A percentile compares a stretch with the other conserved stretches of the same genome.
Evolutionary conservation across 306 rosid genomes (phyloP).

Genomic region (Cucumis hystrix): DNA sequence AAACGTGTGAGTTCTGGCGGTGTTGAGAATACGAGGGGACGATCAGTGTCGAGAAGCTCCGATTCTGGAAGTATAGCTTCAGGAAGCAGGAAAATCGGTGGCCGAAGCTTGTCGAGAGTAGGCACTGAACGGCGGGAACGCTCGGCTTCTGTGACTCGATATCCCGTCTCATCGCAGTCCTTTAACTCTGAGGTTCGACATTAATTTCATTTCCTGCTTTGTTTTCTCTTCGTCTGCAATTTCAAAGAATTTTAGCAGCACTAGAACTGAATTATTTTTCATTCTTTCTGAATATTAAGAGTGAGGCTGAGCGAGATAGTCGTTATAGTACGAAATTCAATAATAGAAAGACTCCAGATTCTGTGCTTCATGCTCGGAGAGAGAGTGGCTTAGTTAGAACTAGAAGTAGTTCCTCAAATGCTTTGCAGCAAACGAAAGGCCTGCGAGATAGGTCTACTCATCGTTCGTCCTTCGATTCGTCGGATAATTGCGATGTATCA

Average conservation of each 20-base stretch:
- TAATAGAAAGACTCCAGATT: constrained; percentile 17
- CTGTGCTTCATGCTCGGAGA: constrained; percentile 15
- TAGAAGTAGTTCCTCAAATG: constrained; percentile 13
- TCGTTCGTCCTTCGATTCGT: constrained; percentile 24
- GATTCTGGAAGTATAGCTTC: constrained; percentile 11
- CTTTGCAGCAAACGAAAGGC: constrained; percentile 25
- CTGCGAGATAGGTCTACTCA: constrained; percentile 39
- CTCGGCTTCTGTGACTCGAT: constrained; percentile 51
- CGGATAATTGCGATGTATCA: constrained; percentile 24
- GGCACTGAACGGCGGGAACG: constrained; percentile 39
- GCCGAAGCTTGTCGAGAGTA: constrained; percentile 35
- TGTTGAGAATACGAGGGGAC: constrained; percentile 26
- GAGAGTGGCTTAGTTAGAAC: constrained; percentile 25
- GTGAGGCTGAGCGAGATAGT: constrained; percentile 55
- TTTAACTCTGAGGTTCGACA: constrained; percentile 50
- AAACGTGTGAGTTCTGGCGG: not conserved
- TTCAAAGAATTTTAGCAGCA: not conserved
- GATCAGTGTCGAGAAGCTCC: constrained; percentile 23
- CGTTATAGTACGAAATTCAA: constrained; percentile 7
- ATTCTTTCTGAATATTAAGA: constrained; percentile 30
- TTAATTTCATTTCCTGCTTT: not conserved
- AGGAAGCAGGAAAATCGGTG: constrained; percentile 17
- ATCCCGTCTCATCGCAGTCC: constrained; percentile 34
- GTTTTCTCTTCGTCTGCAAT: not conserved
- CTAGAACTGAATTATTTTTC: not conserved